Conservation (phyloP, 73 alveolate species). For the Tetrahymena borealis region DNA sequence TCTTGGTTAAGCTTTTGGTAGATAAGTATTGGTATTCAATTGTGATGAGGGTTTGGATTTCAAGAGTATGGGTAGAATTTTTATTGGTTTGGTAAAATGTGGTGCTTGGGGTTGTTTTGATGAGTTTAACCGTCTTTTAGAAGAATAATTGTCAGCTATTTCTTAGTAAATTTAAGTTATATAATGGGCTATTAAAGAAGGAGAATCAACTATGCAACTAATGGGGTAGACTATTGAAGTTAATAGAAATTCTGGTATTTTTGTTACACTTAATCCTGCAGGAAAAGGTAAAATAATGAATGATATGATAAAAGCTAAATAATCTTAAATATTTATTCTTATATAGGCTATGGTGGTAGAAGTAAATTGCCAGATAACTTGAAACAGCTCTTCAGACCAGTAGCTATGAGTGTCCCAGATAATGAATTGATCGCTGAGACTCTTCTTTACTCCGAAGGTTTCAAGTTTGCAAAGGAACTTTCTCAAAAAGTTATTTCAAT, state of each 20-base stretch:
- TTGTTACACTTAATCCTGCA: conserved; percentile 99
- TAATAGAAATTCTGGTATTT: conserved; percentile 94
- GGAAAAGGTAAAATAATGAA: conserved; percentile 69
- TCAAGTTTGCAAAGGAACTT: conserved; percentile 77
- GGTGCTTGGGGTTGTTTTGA: conserved; percentile 99
- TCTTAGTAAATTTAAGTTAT: conserved; percentile 96
- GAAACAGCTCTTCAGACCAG: conserved; percentile 99
- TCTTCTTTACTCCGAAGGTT: conserved; percentile 98
- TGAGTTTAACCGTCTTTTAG: conserved; percentile 99
- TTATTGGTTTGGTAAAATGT: conserved; percentile 98
- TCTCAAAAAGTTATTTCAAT: conserved; percentile 92
- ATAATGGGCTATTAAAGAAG: conserved; percentile 70
- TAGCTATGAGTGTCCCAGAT: conserved; percentile 99
- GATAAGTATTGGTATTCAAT: conserved; percentile 98
- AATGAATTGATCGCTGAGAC: conserved; percentile 99
- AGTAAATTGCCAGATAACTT: conserved; percentile 99
- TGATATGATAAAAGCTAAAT: background rate
- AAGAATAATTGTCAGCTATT: conserved; percentile 98
- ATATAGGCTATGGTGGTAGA: conserved; percentile 97
- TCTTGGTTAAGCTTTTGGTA: conserved; percentile 98
- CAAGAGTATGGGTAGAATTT: conserved; percentile 99
- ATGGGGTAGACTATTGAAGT: conserved; percentile 71
- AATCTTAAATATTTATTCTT: background rate
- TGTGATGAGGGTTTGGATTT: conserved; percentile 99
- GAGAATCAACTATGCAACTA: conserved; percentile 6